Conservation (phyloP, 1,284 basidiomycete genomes). For the Tilletiaria anomala region DNA sequence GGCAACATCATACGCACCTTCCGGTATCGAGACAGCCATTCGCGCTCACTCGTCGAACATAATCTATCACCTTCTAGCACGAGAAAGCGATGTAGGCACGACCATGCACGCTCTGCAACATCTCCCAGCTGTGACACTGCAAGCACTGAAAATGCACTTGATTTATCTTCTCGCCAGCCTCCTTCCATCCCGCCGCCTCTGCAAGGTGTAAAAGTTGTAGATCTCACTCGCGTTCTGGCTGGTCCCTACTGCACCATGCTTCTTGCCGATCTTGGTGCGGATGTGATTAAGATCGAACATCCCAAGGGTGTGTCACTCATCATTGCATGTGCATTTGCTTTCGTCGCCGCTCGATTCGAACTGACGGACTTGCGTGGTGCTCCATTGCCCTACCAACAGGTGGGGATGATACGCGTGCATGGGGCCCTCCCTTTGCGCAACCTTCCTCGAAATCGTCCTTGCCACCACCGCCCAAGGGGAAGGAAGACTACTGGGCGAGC, state of each 20-base stretch:
- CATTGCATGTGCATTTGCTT: slow-evolving; percentile 50
- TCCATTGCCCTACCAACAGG: slow-evolving; percentile 45
- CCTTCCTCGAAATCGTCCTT: slow-evolving; percentile 4
- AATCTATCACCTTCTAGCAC: too few relatives aligned
- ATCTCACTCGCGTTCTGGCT: slow-evolving; percentile 74
- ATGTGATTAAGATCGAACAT: slow-evolving; percentile 58
- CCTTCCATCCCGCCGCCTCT: slow-evolving; percentile 51
- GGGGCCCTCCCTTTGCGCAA: slow-evolving; percentile 24
- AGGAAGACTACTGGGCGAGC: slow-evolving; percentile 45
- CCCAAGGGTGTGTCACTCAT: too few relatives aligned
- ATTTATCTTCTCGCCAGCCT: too few relatives aligned
- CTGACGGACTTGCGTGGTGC: background rate
- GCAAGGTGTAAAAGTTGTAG: slow-evolving; percentile 62
- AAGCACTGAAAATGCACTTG: too few relatives aligned
- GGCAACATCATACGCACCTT: too few relatives aligned
- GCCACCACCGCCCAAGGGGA: slow-evolving; percentile 42
- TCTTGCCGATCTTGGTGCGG: slow-evolving; percentile 62
- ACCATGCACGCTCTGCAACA: too few relatives aligned
- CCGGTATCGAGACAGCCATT: too few relatives aligned
- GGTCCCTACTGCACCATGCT: slow-evolving; percentile 76
- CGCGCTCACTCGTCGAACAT: too few relatives aligned
- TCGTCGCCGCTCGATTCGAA: background rate
- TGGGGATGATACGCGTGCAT: slow-evolving; percentile 72
- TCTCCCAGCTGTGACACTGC: too few relatives aligned
- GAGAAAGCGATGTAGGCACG: too few relatives aligned